Evolutionary conservation across 2,329 filamentous ascomycete genomes (phyloP).

Genomic region (Hymenoscyphus fructigenus): DNA sequence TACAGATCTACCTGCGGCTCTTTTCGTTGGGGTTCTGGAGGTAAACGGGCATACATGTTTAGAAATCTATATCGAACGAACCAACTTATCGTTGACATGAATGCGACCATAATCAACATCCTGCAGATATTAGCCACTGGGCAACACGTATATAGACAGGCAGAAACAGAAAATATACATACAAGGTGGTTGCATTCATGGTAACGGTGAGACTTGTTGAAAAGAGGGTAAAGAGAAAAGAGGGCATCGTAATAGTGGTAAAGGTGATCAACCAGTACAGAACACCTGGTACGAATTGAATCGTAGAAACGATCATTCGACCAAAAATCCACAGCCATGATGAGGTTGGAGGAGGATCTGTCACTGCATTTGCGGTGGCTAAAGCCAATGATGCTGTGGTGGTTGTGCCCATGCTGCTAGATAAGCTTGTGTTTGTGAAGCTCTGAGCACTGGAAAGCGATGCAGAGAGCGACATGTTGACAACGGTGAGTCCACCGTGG

Average conservation of each 20-base stretch:
- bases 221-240: conserved; percentile 84
- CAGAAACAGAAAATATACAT: conserved; percentile 38
- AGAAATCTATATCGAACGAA: conserved; percentile 92
- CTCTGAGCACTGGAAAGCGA: conserved; percentile 23
- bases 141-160: conserved; percentile 18
- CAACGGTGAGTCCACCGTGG: conserved; percentile 10
- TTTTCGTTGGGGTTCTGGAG: conserved; percentile 92
- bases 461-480: conserved; percentile 3
- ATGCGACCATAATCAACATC: conserved; percentile 71
- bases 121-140: conserved; percentile 40
- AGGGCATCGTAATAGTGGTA: conserved; percentile 83
- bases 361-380: conserved; percentile 20
- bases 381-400: conserved; percentile 22
- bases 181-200: conserved; percentile 97
- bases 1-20: conserved; percentile 95
- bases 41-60: conserved; percentile 93
- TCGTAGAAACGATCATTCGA: conserved; percentile 51
- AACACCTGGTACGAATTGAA: conserved; percentile 57
- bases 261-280: conserved; percentile 82
- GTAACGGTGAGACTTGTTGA: conserved; percentile 94
- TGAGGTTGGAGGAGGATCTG: conserved; percentile 40
- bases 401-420: conserved; percentile 20
- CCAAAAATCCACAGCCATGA: conserved; percentile 60
- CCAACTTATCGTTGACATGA: conserved; percentile 88
- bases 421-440: conserved; percentile 25